Percentiles rank a stretch among this genome's conserved stretches.
Evolutionary conservation across 371 early-diverging fungal species (phyloP).

Genomic region (Lichtheimia corymbifera): DNA sequence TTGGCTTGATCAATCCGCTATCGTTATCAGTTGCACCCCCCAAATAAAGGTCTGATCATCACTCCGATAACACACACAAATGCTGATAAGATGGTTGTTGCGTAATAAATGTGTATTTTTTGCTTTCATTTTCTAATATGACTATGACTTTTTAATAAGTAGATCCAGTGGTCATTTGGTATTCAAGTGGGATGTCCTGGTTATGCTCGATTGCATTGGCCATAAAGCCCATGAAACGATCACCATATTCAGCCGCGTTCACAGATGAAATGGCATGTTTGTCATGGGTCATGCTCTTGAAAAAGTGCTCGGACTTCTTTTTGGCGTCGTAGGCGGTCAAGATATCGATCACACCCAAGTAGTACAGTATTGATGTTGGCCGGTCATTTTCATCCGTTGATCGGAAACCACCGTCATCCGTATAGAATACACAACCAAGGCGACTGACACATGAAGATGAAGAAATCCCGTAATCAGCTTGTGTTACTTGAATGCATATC

Average conservation of each 20-base stretch:
- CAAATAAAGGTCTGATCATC: too few species aligned
- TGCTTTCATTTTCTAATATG: not conserved
- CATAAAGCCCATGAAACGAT: slow-evolving; percentile 68
- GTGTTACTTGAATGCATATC: not conserved
- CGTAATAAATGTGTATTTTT: too few species aligned
- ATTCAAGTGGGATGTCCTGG: slow-evolving; percentile 35
- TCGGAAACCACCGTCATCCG: slow-evolving; percentile 89
- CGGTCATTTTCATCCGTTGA: slow-evolving; percentile 76
- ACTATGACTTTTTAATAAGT: slow-evolving; percentile 1
- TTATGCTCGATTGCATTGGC: slow-evolving; percentile 28
- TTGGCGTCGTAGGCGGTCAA: slow-evolving; percentile 90
- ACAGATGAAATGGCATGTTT: slow-evolving; percentile 86
- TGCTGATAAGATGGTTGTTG: too few species aligned
- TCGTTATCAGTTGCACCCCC: too few species aligned
- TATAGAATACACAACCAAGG: slow-evolving; percentile 77
- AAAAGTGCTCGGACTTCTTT: slow-evolving; percentile 89
- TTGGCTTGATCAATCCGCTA: too few species aligned
- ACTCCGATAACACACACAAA: too few species aligned
- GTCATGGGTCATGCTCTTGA: slow-evolving; percentile 83
- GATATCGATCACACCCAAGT: slow-evolving; percentile 95
- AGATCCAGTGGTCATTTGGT: slow-evolving; percentile 11
- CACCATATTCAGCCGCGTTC: slow-evolving; percentile 84
- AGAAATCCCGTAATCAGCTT: not conserved
- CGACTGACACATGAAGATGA: slow-evolving; percentile 39
- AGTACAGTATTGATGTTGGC: slow-evolving; percentile 77